Base-by-base conservation (phyloP, 2,329 filamentous ascomycete species). In the Arachnomyces sp. region DNA sequence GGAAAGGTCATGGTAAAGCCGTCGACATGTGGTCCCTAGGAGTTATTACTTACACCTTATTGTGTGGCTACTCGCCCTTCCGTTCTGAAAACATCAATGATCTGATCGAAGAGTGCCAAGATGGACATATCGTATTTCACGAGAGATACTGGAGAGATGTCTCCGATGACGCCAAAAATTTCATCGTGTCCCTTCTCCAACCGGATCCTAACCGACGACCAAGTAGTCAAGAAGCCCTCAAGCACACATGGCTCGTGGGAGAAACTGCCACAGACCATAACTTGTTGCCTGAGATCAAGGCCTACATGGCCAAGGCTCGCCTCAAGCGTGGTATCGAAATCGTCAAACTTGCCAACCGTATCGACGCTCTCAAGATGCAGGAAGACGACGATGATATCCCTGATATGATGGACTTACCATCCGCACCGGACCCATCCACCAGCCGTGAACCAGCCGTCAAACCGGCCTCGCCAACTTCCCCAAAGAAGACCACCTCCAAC, bases 21-120 rank as follows among this genome's bases (percentile, higher is more conserved):
- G 92, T 96, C 28, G 92, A 98, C 60, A 94, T 98, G 86, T 98
- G 92, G 92, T 96, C 92, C 2, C 76, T 98, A 66, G 92, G 92
- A 47, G 92, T 98, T 56, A 98, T 98, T 57, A 96, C 92, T 31
- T 98, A 98, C 67, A 98, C 92, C 12, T 74, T 98, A 18, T 83
- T 98, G 38, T 98, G 93, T 61, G 92, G 92, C 52, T 98, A 98
- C 71, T 95, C 90, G 33, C 92, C 92, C 14, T 98, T 98, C 77
- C 82, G 92, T 51, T 92, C 88, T 46, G 92, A 98, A 70, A 94
- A 85, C 56, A 73, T 98, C 36, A 77, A 83, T 49, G 92, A 96
- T 55, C 73, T 98, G 49, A 93, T 98, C 50, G 86, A 95, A 48
- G 92, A 98, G 67, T 96, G 89, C 68, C 87, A 79, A 55, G 80